These are phyloP conservation scores for Pichia sp. DNA, from an alignment of 1,139 yeast genomes.

Conservation along the genomic window DNA sequence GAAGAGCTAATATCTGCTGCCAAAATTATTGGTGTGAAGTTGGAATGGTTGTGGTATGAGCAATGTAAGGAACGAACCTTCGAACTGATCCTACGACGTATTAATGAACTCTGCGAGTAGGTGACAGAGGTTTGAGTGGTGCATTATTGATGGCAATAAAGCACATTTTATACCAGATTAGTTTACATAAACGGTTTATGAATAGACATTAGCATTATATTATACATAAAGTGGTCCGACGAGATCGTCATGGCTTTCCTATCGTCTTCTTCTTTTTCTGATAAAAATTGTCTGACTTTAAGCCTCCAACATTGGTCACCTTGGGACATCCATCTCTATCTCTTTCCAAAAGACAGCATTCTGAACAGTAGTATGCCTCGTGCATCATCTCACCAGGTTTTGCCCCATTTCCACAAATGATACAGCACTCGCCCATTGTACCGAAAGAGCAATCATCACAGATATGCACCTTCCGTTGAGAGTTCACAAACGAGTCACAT, in stretches of 20 bases:
- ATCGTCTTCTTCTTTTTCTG: conserved; percentile 38
- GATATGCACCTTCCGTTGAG: conserved; percentile 61
- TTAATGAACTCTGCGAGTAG: not conserved
- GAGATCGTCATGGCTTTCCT: too few species aligned
- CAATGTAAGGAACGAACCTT: conserved; percentile 19
- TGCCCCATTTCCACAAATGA: conserved; percentile 62
- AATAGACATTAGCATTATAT: too few species aligned
- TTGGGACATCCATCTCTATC: conserved; percentile 94
- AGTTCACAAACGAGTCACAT: conserved; percentile 83
- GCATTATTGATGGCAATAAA: conserved; percentile 11
- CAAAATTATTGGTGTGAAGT: conserved; percentile 38
- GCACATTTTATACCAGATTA: too few species aligned
- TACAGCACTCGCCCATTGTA: conserved; percentile 55
- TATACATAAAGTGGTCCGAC: too few species aligned
- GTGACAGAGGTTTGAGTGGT: not conserved
- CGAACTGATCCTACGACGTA: conserved; percentile 1
- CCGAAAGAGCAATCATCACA: conserved; percentile 88
- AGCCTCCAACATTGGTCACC: conserved; percentile 71
- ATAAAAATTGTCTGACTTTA: conserved; percentile 60
- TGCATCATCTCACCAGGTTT: conserved; percentile 30
- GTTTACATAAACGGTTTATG: too few species aligned
- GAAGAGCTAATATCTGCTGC: conserved; percentile 39
- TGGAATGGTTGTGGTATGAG: conserved; percentile 52
- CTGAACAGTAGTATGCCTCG: conserved; percentile 73
- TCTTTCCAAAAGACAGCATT: conserved; percentile 73